Evolutionary conservation across 2,329 filamentous ascomycete genomes (phyloP), one percentile per base, ranked within the genome.

Genomic region (Gyromitra esculenta): DNA sequence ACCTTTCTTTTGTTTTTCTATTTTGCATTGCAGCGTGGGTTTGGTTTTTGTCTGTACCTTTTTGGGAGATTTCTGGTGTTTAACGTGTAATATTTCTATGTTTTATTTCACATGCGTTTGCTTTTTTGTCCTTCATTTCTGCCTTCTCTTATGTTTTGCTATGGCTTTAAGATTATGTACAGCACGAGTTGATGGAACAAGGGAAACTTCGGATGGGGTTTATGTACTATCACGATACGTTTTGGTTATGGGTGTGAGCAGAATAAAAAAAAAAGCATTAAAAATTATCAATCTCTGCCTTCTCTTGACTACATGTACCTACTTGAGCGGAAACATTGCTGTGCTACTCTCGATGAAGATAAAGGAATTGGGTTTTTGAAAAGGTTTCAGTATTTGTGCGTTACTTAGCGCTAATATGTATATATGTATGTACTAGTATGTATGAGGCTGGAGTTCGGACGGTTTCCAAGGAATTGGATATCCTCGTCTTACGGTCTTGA

Each of bases 11-110:
- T 72, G 15, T 21, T 59, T 62, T 54, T 54, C 1, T 3, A 8
- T 52, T 50, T 77, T 69, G 67, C 73, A 76, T 76, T 60, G 68
- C 67, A 56, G 37, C 54, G 37, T 45, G 73, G 54, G 69, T 66
- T 59, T 73, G 18, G 18, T 59, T 45, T 73, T 74, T 68, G 43
- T 71, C 21, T 75, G 73, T 75, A 65, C 15, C 41, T 72, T 75
- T 72, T 71, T n/a, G 66, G 39, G 25, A 62, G 31, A 21, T 5
- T 62, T 37, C 15, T 65, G 50, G 60, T 66, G 59, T 59, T 71
- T 37, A 65, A 43, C 54, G 60, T 73, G 70, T 73, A 73, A 65
- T 59, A 66, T 76, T 76, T 73, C 60, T 60, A 57, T 43, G 31
- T 57, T 31, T 72, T 69, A 74, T 74, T 37, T 50, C 59, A 21